A percentile compares a stretch with the other conserved stretches of the same genome.
These are phyloP conservation scores for Hevea brasiliensis DNA, from an alignment of 345 rosid genomes.

Conservation along the genomic window DNA sequence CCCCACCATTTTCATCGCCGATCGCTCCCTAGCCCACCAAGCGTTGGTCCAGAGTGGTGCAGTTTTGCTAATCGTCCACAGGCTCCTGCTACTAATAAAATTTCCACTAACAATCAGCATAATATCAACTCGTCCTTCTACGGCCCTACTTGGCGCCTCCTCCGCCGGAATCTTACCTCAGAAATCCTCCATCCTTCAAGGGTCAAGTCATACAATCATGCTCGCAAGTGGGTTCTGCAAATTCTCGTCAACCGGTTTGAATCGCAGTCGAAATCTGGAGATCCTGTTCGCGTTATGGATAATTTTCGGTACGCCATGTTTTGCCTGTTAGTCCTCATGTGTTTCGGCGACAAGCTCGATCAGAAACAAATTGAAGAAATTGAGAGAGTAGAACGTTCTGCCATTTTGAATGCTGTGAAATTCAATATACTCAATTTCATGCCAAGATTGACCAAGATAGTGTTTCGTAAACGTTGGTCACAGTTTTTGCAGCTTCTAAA, in stretches of 20 bases:
- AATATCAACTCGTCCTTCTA: background rate
- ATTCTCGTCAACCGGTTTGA: conserved; percentile 3
- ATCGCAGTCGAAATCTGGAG: background rate
- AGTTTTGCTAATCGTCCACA: background rate
- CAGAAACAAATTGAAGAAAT: conserved; percentile 14
- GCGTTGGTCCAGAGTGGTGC: background rate
- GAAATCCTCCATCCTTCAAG: conserved; percentile 28
- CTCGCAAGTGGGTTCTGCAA: conserved; percentile 16
- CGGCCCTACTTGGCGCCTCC: conserved; percentile 24
- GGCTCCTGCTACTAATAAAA: background rate
- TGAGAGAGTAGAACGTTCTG: background rate
- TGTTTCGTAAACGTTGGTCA: conserved; percentile 18
- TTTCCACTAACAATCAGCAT: background rate
- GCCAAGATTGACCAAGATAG: conserved; percentile 12
- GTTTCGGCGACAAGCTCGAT: conserved; percentile 26
- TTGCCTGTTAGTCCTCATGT: conserved; percentile 16
- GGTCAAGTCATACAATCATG: conserved; percentile 5
- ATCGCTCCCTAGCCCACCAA: background rate
- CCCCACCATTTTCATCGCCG: background rate
- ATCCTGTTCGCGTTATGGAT: background rate
- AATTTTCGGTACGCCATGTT: conserved; percentile 17
- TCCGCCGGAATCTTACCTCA: conserved; percentile 24
- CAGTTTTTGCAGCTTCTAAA: background rate
- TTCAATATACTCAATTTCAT: conserved; percentile 10
- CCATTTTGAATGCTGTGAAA: background rate